These are phyloP conservation scores for Coleophoma cylindrospora DNA, from an alignment of 2,329 filamentous ascomycete genomes.

Conservation along the genomic window DNA sequence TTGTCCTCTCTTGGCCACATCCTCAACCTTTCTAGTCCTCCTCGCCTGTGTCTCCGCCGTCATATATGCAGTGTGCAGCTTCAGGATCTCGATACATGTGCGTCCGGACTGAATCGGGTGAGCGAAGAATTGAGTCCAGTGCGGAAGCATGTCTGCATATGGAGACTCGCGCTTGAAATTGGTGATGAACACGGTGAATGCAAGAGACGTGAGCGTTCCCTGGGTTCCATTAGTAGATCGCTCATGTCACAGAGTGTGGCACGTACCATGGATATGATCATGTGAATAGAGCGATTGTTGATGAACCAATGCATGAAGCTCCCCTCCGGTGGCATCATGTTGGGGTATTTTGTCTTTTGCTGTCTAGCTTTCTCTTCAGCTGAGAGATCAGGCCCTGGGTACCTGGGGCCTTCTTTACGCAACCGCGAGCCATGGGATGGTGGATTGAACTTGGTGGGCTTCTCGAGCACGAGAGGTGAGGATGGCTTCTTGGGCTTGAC, in stretches of 20 bases:
- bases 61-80: slow-evolving; percentile 69
- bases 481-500: slow-evolving; percentile 3
- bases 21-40: slow-evolving; percentile 70
- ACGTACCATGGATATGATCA: slow-evolving; percentile 77
- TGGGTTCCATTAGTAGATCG: slow-evolving; percentile 1
- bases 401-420: slow-evolving; percentile 53
- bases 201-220: slow-evolving; percentile 43
- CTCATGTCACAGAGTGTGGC: background rate
- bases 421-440: slow-evolving; percentile 80
- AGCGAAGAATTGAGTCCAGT: slow-evolving; percentile 60
- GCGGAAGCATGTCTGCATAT: slow-evolving; percentile 73
- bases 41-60: slow-evolving; percentile 65
- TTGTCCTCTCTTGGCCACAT: slow-evolving; percentile 79
- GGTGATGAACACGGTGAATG: slow-evolving; percentile 66
- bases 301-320: slow-evolving; percentile 83
- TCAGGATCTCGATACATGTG: slow-evolving; percentile 66
- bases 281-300: slow-evolving; percentile 69
- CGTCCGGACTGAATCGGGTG: slow-evolving; percentile 65
- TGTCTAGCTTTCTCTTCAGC: slow-evolving; percentile 62
- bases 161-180: slow-evolving; percentile 79
- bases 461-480: slow-evolving; percentile 70
- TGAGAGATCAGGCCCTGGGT: slow-evolving; percentile 65
- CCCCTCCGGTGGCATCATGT: slow-evolving; percentile 80
- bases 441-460: slow-evolving; percentile 85
- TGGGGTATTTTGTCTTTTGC: slow-evolving; percentile 71